Base-by-base conservation (phyloP, 208 protist species). In the Wallacemonas collosoma region DNA sequence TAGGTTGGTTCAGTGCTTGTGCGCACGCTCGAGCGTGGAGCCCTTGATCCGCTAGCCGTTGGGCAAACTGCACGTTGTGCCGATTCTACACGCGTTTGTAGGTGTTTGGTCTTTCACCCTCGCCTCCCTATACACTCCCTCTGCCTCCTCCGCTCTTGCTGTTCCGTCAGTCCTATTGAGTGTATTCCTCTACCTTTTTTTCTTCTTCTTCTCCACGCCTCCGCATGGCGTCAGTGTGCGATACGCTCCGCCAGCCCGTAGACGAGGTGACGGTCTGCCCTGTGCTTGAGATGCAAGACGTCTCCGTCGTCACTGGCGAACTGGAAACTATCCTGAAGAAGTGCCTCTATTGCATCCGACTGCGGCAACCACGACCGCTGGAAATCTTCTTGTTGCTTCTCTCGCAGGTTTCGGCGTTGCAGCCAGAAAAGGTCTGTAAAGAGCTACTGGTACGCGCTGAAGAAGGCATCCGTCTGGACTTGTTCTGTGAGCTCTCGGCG, bases 271-370 rank as follows among this genome's bases (percentile, higher is more conserved):
- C 38, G 3, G 69, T 70, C 48, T 84, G 72, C 60, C 79, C 76
- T 62, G 51, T 73, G n/a, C 36, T 90, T 14, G 56, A 43, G n/a
- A 40, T 47, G 6, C 45, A 78, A 8, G 86, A 90, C 62, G 77
- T 87, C 9, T 75, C 40, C 12, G 39, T 77, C 17, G 68, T 93
- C 40, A n/a, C 78, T 17, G 40, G 9, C 17, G 63, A 89, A 38
- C 72, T 93, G n/a, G 77, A 88, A 47, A 76, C 70, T 1, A 79
- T 95, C 45, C 60, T 93, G 36, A 77, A 78, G 17, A 93, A 90
- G 54, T 95, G 80, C 41, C 79, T 93, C 40, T 95, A 90, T 61
- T 86, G 85, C 44, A 66, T 87, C 2, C 79, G 87, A 1, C 77
- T 81, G 17, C 70, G 72, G 36, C 76, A 90, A 26, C 63, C 80